Base-by-base conservation (phyloP, 2,329 filamentous ascomycete species). In the Plenodomus biglobosus region DNA sequence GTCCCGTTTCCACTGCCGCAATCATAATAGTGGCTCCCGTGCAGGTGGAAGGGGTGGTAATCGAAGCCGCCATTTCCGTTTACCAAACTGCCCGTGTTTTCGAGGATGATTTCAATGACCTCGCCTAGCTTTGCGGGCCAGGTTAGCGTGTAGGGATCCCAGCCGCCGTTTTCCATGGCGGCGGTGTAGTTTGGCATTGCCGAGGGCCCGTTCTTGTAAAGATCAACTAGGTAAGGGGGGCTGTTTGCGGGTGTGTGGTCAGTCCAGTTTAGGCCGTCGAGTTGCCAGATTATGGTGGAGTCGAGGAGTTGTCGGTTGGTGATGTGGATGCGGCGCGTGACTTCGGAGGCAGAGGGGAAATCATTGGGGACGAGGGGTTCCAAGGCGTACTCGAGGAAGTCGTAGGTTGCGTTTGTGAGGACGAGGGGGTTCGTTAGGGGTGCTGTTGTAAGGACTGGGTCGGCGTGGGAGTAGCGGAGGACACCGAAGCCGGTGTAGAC, bases 41-140 rank as follows among this genome's bases (percentile, higher is more conserved):
- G 81, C 1, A 73, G 72, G 58, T 84, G 81, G 59, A 82, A 78
- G 0, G 81, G 80, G 53, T 83, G 80, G 42, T 53, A 52, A 34
- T 69, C 64, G 22, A 59, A 37, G 17, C 63, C 62, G 1, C 61
- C 56, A n/a, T 54, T 59, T 27, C 53, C 55, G 15, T 57, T 54
- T 0, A 59, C 53, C 8, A 44, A 3, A 34, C 50, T 55, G 0
- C 57, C 59, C 0, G 55, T 62, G 56, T 75, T 78, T 37, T 75
- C 68, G 56, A 77, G 71, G 4, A 84, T 75, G 17, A 81, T 78
- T 46, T 82, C 79, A 3, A 83, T 64, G 0, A 82, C 77, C 59
- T 85, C 82, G 20, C 81, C 82, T 1, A 83, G 59, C 37, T 74
- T 72, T 1, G 78, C 81, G 0, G 82, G 79, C 59, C 78, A 85